Evolutionary conservation across 768 basidiomycete genomes (phyloP).

Genomic region (Porphyrellus cyaneotinctus): DNA sequence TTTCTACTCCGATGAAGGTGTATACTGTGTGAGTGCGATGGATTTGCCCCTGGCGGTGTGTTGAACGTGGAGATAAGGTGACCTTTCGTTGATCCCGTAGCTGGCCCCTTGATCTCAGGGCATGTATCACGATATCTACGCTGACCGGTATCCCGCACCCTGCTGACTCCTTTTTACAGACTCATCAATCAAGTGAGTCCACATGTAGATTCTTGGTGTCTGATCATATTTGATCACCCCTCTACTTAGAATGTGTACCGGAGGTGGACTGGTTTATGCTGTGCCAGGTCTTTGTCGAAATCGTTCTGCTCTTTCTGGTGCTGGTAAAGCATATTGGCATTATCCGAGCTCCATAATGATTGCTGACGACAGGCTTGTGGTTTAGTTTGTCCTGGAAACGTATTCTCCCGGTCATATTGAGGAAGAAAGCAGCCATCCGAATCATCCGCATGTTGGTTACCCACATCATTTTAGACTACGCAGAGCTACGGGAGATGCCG

Average conservation of each 20-base stretch:
- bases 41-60: background rate
- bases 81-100: conserved; percentile 55
- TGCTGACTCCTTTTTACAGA: conserved; percentile 27
- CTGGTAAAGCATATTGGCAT: conserved; percentile 40
- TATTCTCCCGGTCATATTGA: conserved; percentile 58
- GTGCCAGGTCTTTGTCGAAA: conserved; percentile 64
- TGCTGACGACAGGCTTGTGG: background rate
- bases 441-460: background rate
- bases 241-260: conserved; percentile 47
- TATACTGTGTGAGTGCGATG: conserved; percentile 39
- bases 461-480: conserved; percentile 38
- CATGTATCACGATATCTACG: conserved; percentile 28
- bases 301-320: conserved; percentile 49
- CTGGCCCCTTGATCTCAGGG: conserved; percentile 58
- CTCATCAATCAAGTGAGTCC: conserved; percentile 63
- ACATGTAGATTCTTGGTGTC: background rate
- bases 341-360: background rate
- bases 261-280: conserved; percentile 71
- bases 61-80: conserved; percentile 22
- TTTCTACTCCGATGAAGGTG: conserved; percentile 50
- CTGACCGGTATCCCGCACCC: background rate
- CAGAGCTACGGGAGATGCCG: conserved; percentile 47
- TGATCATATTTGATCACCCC: conserved; percentile 1
- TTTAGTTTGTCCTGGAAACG: conserved; percentile 68
- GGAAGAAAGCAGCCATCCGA: conserved; percentile 46